Evolutionary conservation across 2,329 filamentous ascomycete genomes (phyloP), one percentile per base, ranked within the genome.

Genomic region (Fusarium illudens): DNA sequence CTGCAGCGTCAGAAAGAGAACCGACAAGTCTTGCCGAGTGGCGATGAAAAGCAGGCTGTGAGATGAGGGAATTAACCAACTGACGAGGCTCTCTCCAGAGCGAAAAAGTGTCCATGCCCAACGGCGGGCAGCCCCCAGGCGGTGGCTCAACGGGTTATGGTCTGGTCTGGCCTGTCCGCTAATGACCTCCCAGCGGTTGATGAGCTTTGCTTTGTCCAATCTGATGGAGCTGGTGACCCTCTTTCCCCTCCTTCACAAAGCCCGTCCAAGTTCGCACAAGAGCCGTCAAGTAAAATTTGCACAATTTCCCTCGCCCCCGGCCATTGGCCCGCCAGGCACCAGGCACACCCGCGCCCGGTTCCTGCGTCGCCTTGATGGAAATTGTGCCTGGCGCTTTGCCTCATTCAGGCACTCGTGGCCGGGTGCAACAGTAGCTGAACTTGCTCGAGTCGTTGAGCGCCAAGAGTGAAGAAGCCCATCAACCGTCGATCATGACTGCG

Each of bases 221-320:
- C 36, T 53, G 22, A 54, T 57, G 30, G 49, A 29, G 30, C 49
- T 30, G 42, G 37, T 65, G 62, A 54, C 61, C 56, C 50, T 61
- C 52, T 52, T 30, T 27, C 51, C 36, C 58, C 50, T 56, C 30
- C 15, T 57, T 44, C 32, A 58, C 55, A 58, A 58, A 30, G 13
- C 33, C 46, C n/a, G 29, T 54, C 66, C 60, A 66, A 56, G 63
- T n/a, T n/a, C n/a, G 67, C 46, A 68, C 39, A 49, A 58, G 53
- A 30, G 44, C 44, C 19, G 37, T 53, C 57, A 63, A 64, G 60
- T 72, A 72, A 76, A 65, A 76, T 75, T 76, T 76, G 72, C 66
- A 74, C 63, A 75, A 75, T 75, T 65, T 76, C 72, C 67, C 52
- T 52, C 52, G 37, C 33, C 37, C 20, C 19, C 25, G 30, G 12